Evolutionary conservation across 2,329 filamentous ascomycete genomes (phyloP), one percentile per base, ranked within the genome.

Genomic region (Aspergillus phoenicis): DNA sequence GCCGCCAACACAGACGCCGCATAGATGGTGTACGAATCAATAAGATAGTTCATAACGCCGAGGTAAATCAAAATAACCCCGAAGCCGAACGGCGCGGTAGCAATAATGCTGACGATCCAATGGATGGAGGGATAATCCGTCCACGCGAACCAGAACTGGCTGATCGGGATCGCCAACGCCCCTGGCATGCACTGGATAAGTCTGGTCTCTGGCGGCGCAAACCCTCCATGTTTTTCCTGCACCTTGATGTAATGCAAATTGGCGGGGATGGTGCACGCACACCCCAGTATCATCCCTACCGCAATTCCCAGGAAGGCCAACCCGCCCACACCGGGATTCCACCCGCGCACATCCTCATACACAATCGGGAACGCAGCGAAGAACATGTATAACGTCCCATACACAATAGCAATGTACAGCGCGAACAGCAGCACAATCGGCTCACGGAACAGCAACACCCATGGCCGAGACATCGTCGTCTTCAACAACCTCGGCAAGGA

Each of bases 61-160:
- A 56, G 17, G 13, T 56, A 56, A 0, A 56, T 56, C 8, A 56
- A 7, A 22, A 56, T 56, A 5, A 56, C 53, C 8, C 53, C 53
- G 10, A 56, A 56, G 3, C 53, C 53, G 41, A 56, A 56, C 10
- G 53, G 53, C 2, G 53, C 53, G 2, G 53, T 56, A 5, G 53
- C 53, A 24, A 56, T 36, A 28, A 56, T 56, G 7, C 53, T 56
- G 2, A 56, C 53, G 17, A 28, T 56, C 53, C 53, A 56, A n/a
- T 56, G 53, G 5, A 56, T 47, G 1, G 53, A 45, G 1, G 53
- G 41, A n/a, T 8, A 20, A 6, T 56, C 53, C 2, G 53, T 56
- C 53, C 53, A 56, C 13, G 53, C 53, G 17, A 56, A 56, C 53
- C 53, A 56, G 53, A 56, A 56, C 41, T 56, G 53, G 17, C 53